phyloP scores from a whole-genome alignment of 2,329 filamentous ascomycete species.

The Endoconidiophora polonica region DNA sequence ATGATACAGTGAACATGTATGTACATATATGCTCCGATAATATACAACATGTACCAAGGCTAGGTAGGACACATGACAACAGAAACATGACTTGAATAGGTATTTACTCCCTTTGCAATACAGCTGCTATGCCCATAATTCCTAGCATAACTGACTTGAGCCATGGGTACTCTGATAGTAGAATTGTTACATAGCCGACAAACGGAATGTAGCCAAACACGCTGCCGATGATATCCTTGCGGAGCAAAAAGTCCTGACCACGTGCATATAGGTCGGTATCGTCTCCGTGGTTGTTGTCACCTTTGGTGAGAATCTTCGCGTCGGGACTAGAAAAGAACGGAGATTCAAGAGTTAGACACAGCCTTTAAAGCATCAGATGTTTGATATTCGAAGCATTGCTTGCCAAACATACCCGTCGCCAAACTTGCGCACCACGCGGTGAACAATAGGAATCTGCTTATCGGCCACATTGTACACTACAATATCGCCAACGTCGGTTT shows the following conservation, averaged over 20 bases:
- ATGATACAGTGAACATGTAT: too few relatives aligned
- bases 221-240: slow-evolving; percentile 83
- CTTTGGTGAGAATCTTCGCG: slow-evolving; percentile 79
- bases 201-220: slow-evolving; percentile 86
- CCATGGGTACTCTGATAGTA: slow-evolving; percentile 92
- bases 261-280: slow-evolving; percentile 76
- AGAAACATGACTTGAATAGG: neutral
- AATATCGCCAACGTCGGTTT: slow-evolving; percentile 39
- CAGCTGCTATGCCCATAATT: slow-evolving; percentile 85
- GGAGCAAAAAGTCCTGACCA: slow-evolving; percentile 72
- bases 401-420: slow-evolving; percentile 32
- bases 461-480: slow-evolving; percentile 64
- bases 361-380: too few relatives aligned
- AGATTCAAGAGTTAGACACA: neutral
- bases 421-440: slow-evolving; percentile 68
- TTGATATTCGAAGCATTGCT: neutral
- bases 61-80: neutral
- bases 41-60: too few relatives aligned
- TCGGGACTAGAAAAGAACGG: slow-evolving; percentile 25
- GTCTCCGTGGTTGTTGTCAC: slow-evolving; percentile 88
- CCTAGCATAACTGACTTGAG: slow-evolving; percentile 89
- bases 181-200: slow-evolving; percentile 91
- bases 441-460: slow-evolving; percentile 96
- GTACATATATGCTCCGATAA: too few relatives aligned
- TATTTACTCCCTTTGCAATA: slow-evolving; percentile 69